Evolutionary conservation across 1,284 basidiomycete genomes (phyloP).

Genomic region (Trametes hirsuta): DNA sequence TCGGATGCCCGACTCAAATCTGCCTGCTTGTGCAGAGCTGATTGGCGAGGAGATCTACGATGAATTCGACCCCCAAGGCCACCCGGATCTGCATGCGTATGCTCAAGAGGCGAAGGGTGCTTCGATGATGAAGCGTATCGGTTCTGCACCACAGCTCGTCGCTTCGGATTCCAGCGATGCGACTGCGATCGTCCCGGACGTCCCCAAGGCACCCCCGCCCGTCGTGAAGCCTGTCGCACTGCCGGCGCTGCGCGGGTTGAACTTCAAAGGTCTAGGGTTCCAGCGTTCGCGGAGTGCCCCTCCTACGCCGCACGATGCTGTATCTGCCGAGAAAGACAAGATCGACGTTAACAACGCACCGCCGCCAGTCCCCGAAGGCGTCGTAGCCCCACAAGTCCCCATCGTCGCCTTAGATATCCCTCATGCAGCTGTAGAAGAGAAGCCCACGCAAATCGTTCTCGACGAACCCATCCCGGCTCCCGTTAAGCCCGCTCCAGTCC

Average conservation of each 20-base stretch:
- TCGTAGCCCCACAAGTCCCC: conserved; percentile 6
- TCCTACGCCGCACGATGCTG: conserved; percentile 44
- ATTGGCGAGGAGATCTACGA: conserved; percentile 92
- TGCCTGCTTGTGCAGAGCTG: conserved; percentile 54
- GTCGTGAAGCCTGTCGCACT: conserved; percentile 49
- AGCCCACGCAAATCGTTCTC: not conserved
- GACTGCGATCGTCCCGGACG: conserved; percentile 6
- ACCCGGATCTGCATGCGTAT: conserved; percentile 58
- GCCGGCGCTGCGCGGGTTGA: conserved; percentile 30
- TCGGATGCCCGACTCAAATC: conserved; percentile 2
- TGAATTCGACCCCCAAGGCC: conserved; percentile 78
- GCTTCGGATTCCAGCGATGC: conserved; percentile 18
- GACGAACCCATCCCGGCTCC: conserved; percentile 1
- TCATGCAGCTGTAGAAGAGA: not conserved
- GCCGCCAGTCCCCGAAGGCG: conserved; percentile 20
- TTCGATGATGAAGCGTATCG: conserved; percentile 28
- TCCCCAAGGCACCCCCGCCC: conserved; percentile 32
- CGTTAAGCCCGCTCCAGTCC: not conserved
- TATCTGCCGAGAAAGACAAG: conserved; percentile 19
- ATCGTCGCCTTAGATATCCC: not conserved
- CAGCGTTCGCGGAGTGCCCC: conserved; percentile 60
- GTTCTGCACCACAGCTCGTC: conserved; percentile 38
- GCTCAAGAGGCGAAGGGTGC: conserved; percentile 29
- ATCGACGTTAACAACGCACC: conserved; percentile 1
- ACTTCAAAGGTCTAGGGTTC: conserved; percentile 30